Base-by-base conservation (phyloP, 2,329 filamentous ascomycete species). In the Cryoendolithus antarcticus region DNA sequence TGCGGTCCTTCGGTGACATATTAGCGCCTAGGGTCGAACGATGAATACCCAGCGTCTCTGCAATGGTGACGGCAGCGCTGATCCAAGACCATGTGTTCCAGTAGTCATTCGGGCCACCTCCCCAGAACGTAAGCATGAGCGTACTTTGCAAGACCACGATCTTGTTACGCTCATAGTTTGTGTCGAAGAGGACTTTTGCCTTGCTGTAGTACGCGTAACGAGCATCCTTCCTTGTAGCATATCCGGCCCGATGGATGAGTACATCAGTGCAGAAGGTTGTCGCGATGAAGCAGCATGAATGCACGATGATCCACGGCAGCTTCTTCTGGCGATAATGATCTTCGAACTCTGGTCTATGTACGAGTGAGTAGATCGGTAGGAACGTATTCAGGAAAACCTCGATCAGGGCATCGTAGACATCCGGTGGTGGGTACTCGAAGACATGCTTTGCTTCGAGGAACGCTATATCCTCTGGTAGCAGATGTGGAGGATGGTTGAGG, bases 1-100 rank as follows among this genome's bases (percentile, higher is more conserved):
- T 39, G 19, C 36, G 38, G 29, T 49, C 47, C 35, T 44, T 48
- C 8, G 28, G 27, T 12, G 42, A 30, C 39, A 46, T 42, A 27
- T 47, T 40, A 4, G 44, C 37, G 5, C 33, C 31, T 9, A 40
- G 29, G 1, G 38, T 34, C 6, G 45, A 48, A 9, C 48, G 39
- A 35, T 51, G 47, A n/a, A 49, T 44, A 8, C 48, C 48, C 15
- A 51, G 42, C 8, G 47, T 42, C 31, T 47, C 48, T 2, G 48
- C 48, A 11, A 51, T 46, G 10, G 48, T 51, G 11, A 51, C 47
- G 10, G 38, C 48, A 30, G 42, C 40, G 13, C 44, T 39, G 13
- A 49, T 39, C 48, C 48, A 51, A 6, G 41, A 43, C 30, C 40
- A 49, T 4, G 42, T 40, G 38, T 51, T 51, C 41, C 45, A 51